phyloP scores from a whole-genome alignment of 1,284 basidiomycete genomes.

The Puccinia coronata region DNA sequence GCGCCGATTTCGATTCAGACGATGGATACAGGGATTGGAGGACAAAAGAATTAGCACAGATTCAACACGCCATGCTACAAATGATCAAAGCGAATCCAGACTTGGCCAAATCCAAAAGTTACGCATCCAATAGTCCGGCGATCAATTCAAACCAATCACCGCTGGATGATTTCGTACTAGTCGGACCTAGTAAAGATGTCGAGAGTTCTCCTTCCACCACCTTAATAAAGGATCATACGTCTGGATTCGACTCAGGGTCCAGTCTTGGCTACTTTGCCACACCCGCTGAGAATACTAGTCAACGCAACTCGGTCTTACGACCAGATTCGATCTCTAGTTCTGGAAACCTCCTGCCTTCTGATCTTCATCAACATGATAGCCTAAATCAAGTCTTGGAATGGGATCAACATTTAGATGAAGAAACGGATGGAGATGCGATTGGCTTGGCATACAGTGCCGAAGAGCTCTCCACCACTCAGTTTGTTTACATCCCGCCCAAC shows the following conservation, averaged over 20 bases:
- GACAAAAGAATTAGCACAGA: slow-evolving; percentile 74
- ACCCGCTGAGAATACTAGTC: neutral
- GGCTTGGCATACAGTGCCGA: neutral
- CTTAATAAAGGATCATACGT: slow-evolving; percentile 8
- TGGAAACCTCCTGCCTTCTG: neutral
- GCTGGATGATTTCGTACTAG: slow-evolving; percentile 45
- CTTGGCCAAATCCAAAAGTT: slow-evolving; percentile 66
- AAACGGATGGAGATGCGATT: slow-evolving; percentile 25
- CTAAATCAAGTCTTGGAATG: slow-evolving; percentile 22
- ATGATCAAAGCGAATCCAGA: slow-evolving; percentile 87
- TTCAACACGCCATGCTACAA: slow-evolving; percentile 83
- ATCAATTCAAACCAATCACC: neutral
- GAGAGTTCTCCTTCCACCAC: slow-evolving; percentile 10
- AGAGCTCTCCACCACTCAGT: slow-evolving; percentile 34
- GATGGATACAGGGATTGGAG: slow-evolving; percentile 82
- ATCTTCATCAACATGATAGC: slow-evolving; percentile 24
- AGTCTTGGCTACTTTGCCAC: slow-evolving; percentile 1
- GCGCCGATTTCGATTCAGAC: slow-evolving; percentile 80
- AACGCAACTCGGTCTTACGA: slow-evolving; percentile 31
- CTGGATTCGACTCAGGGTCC: slow-evolving; percentile 21
- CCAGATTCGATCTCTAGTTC: slow-evolving; percentile 31
- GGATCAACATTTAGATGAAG: slow-evolving; percentile 5
- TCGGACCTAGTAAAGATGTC: slow-evolving; percentile 9
- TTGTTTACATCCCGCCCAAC: slow-evolving; percentile 87
- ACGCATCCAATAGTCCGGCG: too few species aligned